Evolutionary conservation across 2,329 filamentous ascomycete genomes (phyloP).

Genomic region (Colletotrichum agaves): DNA sequence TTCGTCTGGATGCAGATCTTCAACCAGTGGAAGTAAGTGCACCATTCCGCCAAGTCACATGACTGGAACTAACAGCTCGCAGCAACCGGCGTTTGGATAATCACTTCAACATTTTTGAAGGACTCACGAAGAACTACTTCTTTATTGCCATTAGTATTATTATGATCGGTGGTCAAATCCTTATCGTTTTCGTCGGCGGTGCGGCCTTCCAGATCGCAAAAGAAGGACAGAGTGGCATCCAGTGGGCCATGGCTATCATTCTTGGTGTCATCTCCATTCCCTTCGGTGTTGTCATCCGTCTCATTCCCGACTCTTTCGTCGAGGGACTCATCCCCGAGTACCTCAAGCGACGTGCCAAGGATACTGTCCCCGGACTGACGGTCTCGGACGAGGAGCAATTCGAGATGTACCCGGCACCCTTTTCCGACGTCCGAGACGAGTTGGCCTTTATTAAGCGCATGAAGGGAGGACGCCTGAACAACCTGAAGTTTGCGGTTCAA

Average conservation of each 20-base stretch:
- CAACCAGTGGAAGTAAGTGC: conserved; percentile 90
- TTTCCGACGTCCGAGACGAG: conserved; percentile 82
- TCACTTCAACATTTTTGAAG: conserved; percentile 94
- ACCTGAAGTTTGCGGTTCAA: conserved; percentile 80
- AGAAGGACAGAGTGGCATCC: conserved; percentile 71
- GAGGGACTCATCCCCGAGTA: conserved; percentile 63
- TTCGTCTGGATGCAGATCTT: conserved; percentile 99
- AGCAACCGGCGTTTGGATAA: conserved; percentile 94
- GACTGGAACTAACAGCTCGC: conserved; percentile 38
- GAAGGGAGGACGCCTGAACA: conserved; percentile 84
- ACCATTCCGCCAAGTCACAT: conserved; percentile 18
- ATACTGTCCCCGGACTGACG: conserved; percentile 64
- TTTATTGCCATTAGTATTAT: conserved; percentile 86
- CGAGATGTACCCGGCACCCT: conserved; percentile 74
- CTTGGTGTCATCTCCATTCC: conserved; percentile 88
- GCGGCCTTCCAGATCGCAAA: conserved; percentile 78
- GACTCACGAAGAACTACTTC: conserved; percentile 85
- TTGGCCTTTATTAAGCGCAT: conserved; percentile 82
- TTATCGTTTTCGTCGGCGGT: conserved; percentile 91
- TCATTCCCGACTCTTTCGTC: conserved; percentile 80
- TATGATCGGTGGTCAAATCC: conserved; percentile 88
- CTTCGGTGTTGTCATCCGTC: conserved; percentile 81
- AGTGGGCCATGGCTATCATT: conserved; percentile 90
- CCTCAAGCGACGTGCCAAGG: conserved; percentile 58
- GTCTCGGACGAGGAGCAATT: conserved; percentile 75